Evolutionary conservation across 2,329 filamentous ascomycete genomes (phyloP).

Genomic region (Microascus cirrosus): DNA sequence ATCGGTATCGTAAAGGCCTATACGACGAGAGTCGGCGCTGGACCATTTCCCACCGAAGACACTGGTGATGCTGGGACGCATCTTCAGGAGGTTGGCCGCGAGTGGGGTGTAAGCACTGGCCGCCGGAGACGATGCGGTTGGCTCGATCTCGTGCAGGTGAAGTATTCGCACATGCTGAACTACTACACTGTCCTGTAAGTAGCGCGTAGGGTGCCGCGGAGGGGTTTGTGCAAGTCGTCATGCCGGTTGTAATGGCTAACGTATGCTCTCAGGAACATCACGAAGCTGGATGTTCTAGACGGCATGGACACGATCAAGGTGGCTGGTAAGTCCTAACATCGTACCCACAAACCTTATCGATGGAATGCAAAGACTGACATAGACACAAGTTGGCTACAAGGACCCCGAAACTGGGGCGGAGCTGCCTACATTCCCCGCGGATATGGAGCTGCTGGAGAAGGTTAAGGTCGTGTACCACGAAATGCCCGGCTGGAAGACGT

Average conservation of each 20-base stretch:
- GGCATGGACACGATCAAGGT: slow-evolving; percentile 61
- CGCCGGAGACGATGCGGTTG: slow-evolving; percentile 23
- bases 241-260: not conserved
- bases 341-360: not conserved
- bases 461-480: slow-evolving; percentile 58
- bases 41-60: slow-evolving; percentile 53
- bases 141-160: slow-evolving; percentile 57
- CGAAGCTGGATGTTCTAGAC: slow-evolving; percentile 58
- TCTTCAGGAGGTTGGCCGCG: slow-evolving; percentile 31
- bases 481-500: slow-evolving; percentile 57
- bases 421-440: slow-evolving; percentile 53
- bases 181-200: slow-evolving; percentile 45
- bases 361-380: not conserved
- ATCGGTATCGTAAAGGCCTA: slow-evolving; percentile 54
- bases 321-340: not conserved
- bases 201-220: not conserved
- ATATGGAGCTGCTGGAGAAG: slow-evolving; percentile 43
- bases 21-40: slow-evolving; percentile 49
- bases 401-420: slow-evolving; percentile 27
- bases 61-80: slow-evolving; percentile 21
- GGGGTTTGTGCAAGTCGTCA: not conserved
- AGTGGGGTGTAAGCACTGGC: slow-evolving; percentile 13
- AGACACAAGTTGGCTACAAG: slow-evolving; percentile 58
- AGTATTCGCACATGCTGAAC: slow-evolving; percentile 52
- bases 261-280: slow-evolving; percentile 1